Evolutionary conservation across 2,329 filamentous ascomycete species (phyloP), one percentile per base, ranked within the genome.

Genomic region (Penicillium sp.): DNA sequence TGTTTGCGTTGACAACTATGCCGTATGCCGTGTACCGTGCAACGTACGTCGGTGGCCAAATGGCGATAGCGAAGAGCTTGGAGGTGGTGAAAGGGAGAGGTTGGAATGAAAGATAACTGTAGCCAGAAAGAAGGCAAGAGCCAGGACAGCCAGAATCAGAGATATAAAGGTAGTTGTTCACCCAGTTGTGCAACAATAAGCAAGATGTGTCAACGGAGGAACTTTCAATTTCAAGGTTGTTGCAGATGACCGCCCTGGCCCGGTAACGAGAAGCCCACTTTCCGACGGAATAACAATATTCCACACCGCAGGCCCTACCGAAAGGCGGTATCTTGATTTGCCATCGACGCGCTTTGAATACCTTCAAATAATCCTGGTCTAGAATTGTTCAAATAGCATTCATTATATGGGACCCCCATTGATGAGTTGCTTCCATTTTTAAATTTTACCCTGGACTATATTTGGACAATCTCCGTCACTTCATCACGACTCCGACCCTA

Each of bases 181-280:
- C 49, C 29, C 3, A 51, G 11, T 20, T 44, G 49, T 51, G 49
- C 39, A 34, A 51, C 38, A 44, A 39, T 51, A 54, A 58, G 56
- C 52, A 60, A 58, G 29, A 44, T 44, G 20, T 51, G 38, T 44
- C 22, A 35, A 44, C 39, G 49, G 37, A 51, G 38, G 49, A 44
- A 51, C 38, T 51, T 51, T 51, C 55, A 50, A 48, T 49, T 49
- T 49, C 56, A 53, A 52, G 52, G 51, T 48, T 48, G 39, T 57
- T 66, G 63, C 64, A 65, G 65, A 61, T 66, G 49, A 51, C 49
- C 47, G 47, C 47, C 37, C n/a, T 72, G 70, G 60, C 71, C 67
- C 59, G 69, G 70, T 72, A 73, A 73, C 71, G 70, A 72, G 71
- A 72, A 65, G 49, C 64, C 70, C 68, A 69, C 69, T 53, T 68